Percentiles rank a stretch among this genome's conserved stretches.
Conservation (phyloP, 148 eudicot species). For the Agrostemma githago region DNA sequence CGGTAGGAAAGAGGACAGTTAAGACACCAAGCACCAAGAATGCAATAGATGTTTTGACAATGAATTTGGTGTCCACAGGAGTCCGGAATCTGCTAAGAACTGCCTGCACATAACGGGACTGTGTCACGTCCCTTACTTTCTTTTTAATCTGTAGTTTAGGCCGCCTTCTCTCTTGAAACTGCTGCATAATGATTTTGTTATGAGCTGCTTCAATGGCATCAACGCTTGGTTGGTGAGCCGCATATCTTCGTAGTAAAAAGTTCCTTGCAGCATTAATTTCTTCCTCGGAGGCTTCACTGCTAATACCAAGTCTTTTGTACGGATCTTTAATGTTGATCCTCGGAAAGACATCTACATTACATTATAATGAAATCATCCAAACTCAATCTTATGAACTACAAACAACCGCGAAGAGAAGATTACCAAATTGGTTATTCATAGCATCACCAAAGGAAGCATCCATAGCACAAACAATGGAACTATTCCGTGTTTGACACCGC, state of each 20-base stretch:
- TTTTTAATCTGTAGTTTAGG: constrained; percentile 77
- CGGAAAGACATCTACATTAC: constrained; percentile 61
- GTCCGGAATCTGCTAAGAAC: constrained; percentile 70
- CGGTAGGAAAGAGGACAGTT: constrained; percentile 84
- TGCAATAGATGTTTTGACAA: constrained; percentile 50
- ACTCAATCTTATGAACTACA: too few species aligned
- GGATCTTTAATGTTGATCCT: constrained; percentile 86
- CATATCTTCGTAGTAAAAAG: constrained; percentile 79
- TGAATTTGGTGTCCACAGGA: constrained; percentile 62
- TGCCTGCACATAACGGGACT: constrained; percentile 63
- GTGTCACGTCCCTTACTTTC: constrained; percentile 69
- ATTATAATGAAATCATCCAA: too few species aligned
- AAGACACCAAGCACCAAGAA: constrained; percentile 73
- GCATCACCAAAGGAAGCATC: constrained; percentile 75
- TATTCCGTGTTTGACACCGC: constrained; percentile 19
- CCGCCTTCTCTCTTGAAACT: constrained; percentile 42
- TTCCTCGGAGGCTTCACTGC: constrained; percentile 85
- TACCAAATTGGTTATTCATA: constrained; percentile 52
- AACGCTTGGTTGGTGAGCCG: constrained; percentile 80
- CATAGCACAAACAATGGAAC: constrained; percentile 51
- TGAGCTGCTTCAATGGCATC: constrained; percentile 96
- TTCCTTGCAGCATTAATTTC: constrained; percentile 91
- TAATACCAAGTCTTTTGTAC: constrained; percentile 87
- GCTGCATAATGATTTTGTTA: constrained; percentile 88
- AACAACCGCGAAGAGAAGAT: background rate